Evolutionary conservation across 129 eudicot species (phyloP), one percentile per base, ranked within the genome.

Genomic region (Ambrosia trifida): DNA sequence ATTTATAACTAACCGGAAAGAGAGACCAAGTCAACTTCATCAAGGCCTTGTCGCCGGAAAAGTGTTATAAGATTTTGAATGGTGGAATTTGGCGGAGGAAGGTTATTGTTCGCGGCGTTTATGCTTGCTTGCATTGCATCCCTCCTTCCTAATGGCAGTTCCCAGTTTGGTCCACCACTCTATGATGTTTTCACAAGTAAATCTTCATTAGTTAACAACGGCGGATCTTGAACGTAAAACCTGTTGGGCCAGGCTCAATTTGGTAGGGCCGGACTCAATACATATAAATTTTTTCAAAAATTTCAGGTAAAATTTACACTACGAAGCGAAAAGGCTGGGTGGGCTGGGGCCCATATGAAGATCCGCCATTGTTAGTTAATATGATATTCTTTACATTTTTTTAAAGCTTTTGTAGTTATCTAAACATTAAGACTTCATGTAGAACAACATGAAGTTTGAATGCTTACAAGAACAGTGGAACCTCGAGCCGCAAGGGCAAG

Each of bases 91-190:
- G 98, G 96, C 2, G 91, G 86, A 1, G 98, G 98, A 79, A 92
- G 88, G 78, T 79, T 80, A 24, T 18, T 77, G 81, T 92, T 94
- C 50, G 97, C 73, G n/a, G 65, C 82, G 18, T 64, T 87, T 4
- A 89, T 66, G 58, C 86, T 87, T 45, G 98, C 98, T 61, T 88
- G 83, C 64, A 43, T 87, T 17, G 97, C 85, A 70, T 94, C 98
- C 80, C 85, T 89, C 75, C 98, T 86, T 76, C 98, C 98, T 53
- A 92, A 65, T 17, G 96, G 95, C 20, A 89, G 80, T 66, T 92
- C 95, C 98, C 96, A 92, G 11, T 77, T 75, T 1, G 96, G 98
- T 60, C 98, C 98, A 40, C 95, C 96, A 72, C 98, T 89, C 98
- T 89, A 64, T 36, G 67, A 43, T 51, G 46, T 35, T 57, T 45